Base-by-base conservation (phyloP, 2,329 filamentous ascomycete genomes). In the Thyridium curvatum region DNA sequence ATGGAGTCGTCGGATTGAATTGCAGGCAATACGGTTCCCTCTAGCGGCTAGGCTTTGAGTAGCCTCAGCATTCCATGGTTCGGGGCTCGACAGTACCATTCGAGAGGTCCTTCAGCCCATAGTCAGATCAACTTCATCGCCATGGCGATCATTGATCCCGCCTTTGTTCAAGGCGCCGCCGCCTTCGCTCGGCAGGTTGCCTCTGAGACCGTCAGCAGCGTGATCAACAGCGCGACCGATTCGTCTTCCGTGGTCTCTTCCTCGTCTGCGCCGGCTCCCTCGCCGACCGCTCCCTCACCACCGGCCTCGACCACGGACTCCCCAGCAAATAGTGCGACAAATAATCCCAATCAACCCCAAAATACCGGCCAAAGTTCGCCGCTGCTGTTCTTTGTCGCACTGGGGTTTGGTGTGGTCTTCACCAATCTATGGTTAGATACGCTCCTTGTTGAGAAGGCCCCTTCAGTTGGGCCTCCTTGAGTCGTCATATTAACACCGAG, bases 401-500 rank as follows among this genome's bases (percentile, higher is more conserved):
- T 98, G 21, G 93, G 93, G 4, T 97, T 98, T 54, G 93, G 93
- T 52, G 93, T 98, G 15, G 93, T 98, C 33, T 98, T 98, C 57
- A 98, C 93, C 37, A 98, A 98, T 62, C 69, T 98, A 63, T 98
- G 93, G 93, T 97, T 74, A 69, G 84, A 17, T 33, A 29, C 35
- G 47, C 47, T 52, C 47, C 50, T 40, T 17, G 35, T 31, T 18
- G 29, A 32, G 32, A 34, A 18, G 26, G 33, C 41, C 44, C 43
- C 21, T 50, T 61, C 50, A 60, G 48, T 10, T 26, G 21, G 21
- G 21, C 10, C 6, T 26, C 6, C 21, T 26, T 26, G 21, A 26
- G 6, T 26, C 21, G 21, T 6, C 21, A 26, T 26, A 10, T 26
- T 26, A 26, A 26, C 21, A 10, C 1, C n/a, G 42, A 13, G n/a